A percentile compares a stretch with the other conserved stretches of the same genome.
Conservation (phyloP, 345 rosid species). For the Capsella bursapastoris region DNA sequence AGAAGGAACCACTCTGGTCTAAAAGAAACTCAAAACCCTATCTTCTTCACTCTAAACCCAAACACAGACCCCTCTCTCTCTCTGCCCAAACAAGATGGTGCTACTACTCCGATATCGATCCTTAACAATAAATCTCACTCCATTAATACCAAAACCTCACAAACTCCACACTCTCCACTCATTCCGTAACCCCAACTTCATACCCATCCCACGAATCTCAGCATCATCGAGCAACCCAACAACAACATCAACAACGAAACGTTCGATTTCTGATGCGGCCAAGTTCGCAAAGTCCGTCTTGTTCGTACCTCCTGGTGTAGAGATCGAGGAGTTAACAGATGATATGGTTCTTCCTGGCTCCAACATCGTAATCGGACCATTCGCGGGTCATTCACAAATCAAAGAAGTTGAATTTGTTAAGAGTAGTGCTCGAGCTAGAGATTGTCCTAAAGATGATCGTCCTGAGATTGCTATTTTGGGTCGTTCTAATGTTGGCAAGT, state of each 20-base stretch:
- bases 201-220: slow-evolving; percentile 28
- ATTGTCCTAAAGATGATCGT: slow-evolving; percentile 77
- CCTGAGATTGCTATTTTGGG: slow-evolving; percentile 94
- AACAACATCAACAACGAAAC: slow-evolving; percentile 33
- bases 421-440: slow-evolving; percentile 85
- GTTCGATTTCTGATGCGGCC: slow-evolving; percentile 51
- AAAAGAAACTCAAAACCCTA: slow-evolving; percentile 29
- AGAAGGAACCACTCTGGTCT: background rate
- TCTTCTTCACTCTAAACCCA: slow-evolving; percentile 27
- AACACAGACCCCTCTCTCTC: background rate
- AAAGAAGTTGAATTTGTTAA: slow-evolving; percentile 88
- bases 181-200: slow-evolving; percentile 17
- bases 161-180: slow-evolving; percentile 19
- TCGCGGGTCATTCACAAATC: slow-evolving; percentile 87
- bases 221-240: slow-evolving; percentile 34
- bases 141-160: slow-evolving; percentile 26
- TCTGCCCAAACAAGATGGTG: slow-evolving; percentile 13
- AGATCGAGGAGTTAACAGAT: slow-evolving; percentile 62
- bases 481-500: slow-evolving; percentile 95
- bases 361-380: slow-evolving; percentile 80
- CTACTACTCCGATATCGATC: slow-evolving; percentile 39
- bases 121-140: slow-evolving; percentile 33
- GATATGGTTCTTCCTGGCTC: slow-evolving; percentile 87
- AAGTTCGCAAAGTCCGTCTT: slow-evolving; percentile 48
- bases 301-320: slow-evolving; percentile 87